Evolutionary conservation across 1,139 yeast species (phyloP).

Genomic region (Trichomonascaceae sp.): DNA sequence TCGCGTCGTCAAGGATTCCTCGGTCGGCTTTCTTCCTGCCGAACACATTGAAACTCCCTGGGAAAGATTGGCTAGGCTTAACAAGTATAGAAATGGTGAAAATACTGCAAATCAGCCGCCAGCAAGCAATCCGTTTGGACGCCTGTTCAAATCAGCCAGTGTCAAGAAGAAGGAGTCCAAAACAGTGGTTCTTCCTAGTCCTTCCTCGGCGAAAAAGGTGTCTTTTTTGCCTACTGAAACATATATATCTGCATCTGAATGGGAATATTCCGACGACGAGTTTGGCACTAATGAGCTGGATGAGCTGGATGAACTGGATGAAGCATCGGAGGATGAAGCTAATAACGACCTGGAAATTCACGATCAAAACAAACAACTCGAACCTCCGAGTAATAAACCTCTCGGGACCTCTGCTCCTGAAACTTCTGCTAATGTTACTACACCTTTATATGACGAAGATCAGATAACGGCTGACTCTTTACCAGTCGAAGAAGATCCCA

Average conservation of each 20-base stretch:
- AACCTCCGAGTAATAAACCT: background rate
- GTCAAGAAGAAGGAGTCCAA: conserved; percentile 12
- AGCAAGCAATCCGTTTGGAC: conserved; percentile 14
- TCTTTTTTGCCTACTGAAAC: conserved; percentile 21
- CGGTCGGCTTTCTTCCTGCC: conserved; percentile 90
- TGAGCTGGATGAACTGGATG: conserved; percentile 17
- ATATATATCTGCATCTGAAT: conserved; percentile 30
- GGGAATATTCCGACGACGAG: conserved; percentile 25
- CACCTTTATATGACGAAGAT: background rate
- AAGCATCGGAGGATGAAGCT: conserved; percentile 19
- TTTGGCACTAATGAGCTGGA: conserved; percentile 25
- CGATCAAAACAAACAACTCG: background rate
- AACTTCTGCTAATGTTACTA: background rate
- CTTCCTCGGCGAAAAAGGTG: conserved; percentile 18
- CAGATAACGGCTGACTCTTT: background rate
- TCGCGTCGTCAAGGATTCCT: conserved; percentile 52
- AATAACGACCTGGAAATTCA: background rate
- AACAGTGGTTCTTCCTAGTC: background rate
- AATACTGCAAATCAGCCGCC: conserved; percentile 24
- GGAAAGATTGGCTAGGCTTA: conserved; percentile 84
- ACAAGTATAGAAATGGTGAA: conserved; percentile 88
- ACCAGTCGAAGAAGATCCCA: background rate
- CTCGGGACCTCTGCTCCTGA: too few relatives aligned
- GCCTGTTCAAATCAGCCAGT: conserved; percentile 17
- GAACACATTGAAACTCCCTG: conserved; percentile 89